Evolutionary conservation across 2,329 filamentous ascomycete genomes (phyloP).

Genomic region (Rachicladosporium sp.): DNA sequence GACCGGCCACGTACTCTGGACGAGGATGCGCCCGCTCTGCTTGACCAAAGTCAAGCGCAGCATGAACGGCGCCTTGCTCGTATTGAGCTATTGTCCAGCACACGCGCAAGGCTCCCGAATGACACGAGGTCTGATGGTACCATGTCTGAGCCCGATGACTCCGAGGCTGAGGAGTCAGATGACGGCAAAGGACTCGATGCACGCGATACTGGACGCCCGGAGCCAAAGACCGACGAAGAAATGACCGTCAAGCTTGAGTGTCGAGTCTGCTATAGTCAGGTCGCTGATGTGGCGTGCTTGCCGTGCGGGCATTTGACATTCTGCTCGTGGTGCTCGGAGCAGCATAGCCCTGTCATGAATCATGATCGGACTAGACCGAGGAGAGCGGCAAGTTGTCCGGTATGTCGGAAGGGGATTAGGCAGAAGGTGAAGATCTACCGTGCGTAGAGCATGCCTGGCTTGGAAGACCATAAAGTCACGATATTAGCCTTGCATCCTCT

Average conservation of each 20-base stretch:
- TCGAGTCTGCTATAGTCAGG: conserved; percentile 40
- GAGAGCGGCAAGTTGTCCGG: conserved; percentile 30
- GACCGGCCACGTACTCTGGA: background rate
- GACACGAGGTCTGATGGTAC: background rate
- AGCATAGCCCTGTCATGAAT: conserved; percentile 34
- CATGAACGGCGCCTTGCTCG: too few relatives aligned
- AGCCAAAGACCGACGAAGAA: conserved; percentile 35
- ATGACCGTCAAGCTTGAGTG: conserved; percentile 40
- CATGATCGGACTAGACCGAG: conserved; percentile 29
- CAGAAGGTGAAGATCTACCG: conserved; percentile 27
- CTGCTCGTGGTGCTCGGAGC: conserved; percentile 43
- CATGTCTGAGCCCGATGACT: conserved; percentile 5
- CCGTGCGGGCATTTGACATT: conserved; percentile 45
- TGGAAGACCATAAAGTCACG: too few relatives aligned
- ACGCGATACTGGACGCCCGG: conserved; percentile 33
- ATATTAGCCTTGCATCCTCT: too few relatives aligned
- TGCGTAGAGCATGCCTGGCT: too few relatives aligned
- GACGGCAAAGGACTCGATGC: conserved; percentile 31
- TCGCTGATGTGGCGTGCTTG: conserved; percentile 39
- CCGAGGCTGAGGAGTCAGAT: conserved; percentile 14
- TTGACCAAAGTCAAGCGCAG: background rate
- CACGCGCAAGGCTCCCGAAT: background rate
- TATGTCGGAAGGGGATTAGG: conserved; percentile 34
- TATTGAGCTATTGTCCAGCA: too few relatives aligned
- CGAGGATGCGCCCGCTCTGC: background rate